Conservation (phyloP, 2,329 filamentous ascomycete genomes). For the Beauveria medogensis region DNA sequence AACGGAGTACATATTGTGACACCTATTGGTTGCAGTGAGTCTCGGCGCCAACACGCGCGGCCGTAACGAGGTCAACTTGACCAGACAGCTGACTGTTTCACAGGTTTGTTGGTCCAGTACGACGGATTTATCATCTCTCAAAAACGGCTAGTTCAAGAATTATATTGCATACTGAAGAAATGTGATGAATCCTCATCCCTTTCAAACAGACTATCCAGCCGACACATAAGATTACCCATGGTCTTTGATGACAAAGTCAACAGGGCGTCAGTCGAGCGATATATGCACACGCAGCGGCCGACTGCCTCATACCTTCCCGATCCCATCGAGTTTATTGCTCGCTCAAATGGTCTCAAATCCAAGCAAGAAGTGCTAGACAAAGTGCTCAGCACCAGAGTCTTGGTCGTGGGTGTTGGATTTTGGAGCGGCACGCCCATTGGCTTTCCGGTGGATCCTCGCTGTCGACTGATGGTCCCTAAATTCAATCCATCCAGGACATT, state of each 20-base stretch:
- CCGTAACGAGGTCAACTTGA: too few relatives aligned
- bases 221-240: slow-evolving; percentile 18
- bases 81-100: not conserved
- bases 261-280: slow-evolving; percentile 37
- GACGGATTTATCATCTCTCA: not conserved
- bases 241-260: slow-evolving; percentile 21
- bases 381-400: slow-evolving; percentile 24
- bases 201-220: slow-evolving; percentile 9
- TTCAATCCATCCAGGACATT: slow-evolving; percentile 23
- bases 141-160: not conserved
- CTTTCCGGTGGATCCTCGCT: slow-evolving; percentile 4
- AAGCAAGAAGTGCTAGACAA: slow-evolving; percentile 24
- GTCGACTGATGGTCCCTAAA: slow-evolving; percentile 18
- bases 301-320: slow-evolving; percentile 53
- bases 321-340: slow-evolving; percentile 43
- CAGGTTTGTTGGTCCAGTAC: slow-evolving; percentile 1
- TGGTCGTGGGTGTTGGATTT: slow-evolving; percentile 23
- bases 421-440: slow-evolving; percentile 27
- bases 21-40: slow-evolving; percentile 3
- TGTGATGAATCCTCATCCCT: slow-evolving; percentile 31
- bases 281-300: slow-evolving; percentile 50
- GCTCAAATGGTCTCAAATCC: slow-evolving; percentile 27
- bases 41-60: not conserved
- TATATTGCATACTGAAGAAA: slow-evolving; percentile 23
- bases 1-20: not conserved